Evolutionary conservation across 495 filamentous ascomycete species (phyloP), one percentile per base, ranked within the genome.

Genomic region (Aspergillus egyptiacus): DNA sequence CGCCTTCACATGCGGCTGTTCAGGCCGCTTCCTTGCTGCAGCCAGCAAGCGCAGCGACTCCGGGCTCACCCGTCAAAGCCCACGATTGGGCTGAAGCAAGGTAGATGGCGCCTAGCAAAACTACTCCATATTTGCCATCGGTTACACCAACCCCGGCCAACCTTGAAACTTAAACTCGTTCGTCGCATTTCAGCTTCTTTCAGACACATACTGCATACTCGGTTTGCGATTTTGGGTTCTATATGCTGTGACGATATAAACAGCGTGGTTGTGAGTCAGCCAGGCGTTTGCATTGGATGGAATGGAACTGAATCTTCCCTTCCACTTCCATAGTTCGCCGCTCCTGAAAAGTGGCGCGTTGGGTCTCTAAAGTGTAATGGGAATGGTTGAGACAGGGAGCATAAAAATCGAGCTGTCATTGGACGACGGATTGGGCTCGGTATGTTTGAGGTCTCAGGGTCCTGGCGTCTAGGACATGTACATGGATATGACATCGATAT

Each of bases 1-100:
- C 67, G 27, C 71, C 71, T 6, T 70, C 71, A 14, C 69, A 57
- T 11, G 68, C 68, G 6, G 51, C 67, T n/a, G 54, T 72, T 22
- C 67, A 70, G 22, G 56, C 62, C 10, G 66, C 60, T 13, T 32
- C 59, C 22, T 43, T 70, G 31, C 68, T 67, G 38, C 69, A 71
- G 39, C 60, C 67, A 7, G 63, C 65, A 23, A 57, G 57, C 17
- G 69, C 69, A 25, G 57, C 69, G 14, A 27, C 38, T 10, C 62
- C 63, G 6, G 56, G 58, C n/a, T 58, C 60, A 50, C 71, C 68
- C 38, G 64, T 68, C 13, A 72, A 74, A 50, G 61, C 70, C 56
- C 68, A 72, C 38, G 65, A 70, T 41, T 70, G 68, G 63, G 57
- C 33, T 36, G 70, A 72, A 28, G 30, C 39, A 41, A 58, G 70